A percentile compares a stretch with the other conserved stretches of the same genome.
phyloP scores from a whole-genome alignment of 371 early-diverging fungal genomes.

The Lichtheimia ornata region DNA sequence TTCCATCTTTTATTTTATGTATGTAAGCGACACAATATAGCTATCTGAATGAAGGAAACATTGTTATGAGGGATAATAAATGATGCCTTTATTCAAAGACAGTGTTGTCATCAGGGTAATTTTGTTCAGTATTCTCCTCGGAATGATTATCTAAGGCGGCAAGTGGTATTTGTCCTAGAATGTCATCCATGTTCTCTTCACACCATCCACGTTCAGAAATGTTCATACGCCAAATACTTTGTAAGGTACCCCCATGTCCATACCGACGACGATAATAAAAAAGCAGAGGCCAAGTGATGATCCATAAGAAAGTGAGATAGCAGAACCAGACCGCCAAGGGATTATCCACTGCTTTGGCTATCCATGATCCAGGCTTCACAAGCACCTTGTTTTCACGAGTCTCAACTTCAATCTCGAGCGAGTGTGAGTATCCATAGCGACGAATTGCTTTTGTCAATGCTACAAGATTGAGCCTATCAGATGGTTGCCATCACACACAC shows the following conservation, averaged over 20 bases:
- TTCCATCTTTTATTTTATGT: too few relatives aligned
- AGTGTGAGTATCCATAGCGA: constrained; percentile 29
- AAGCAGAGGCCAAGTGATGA: constrained; percentile 34
- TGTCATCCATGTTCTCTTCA: constrained; percentile 1
- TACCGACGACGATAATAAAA: constrained; percentile 24
- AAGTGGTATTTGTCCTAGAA: constrained; percentile 3
- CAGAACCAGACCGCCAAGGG: constrained; percentile 20
- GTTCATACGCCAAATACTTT: constrained; percentile 42
- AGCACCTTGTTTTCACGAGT: constrained; percentile 33
- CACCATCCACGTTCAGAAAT: constrained; percentile 43
- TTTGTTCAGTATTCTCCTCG: too few relatives aligned
- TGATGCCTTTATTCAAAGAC: too few relatives aligned
- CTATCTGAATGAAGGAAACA: too few relatives aligned
- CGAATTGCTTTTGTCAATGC: constrained; percentile 44
- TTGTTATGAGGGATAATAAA: too few relatives aligned
- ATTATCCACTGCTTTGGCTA: constrained; percentile 31
- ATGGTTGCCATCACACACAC: too few relatives aligned
- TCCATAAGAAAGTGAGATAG: constrained; percentile 39
- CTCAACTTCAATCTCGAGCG: constrained; percentile 30
- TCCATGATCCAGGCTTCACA: constrained; percentile 29
- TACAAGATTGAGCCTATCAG: not conserved
- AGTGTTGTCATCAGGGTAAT: too few relatives aligned
- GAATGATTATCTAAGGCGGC: not conserved
- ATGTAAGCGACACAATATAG: too few relatives aligned
- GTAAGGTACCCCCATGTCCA: constrained; percentile 33